Conservation (phyloP, 305 asterid species). For the Fraxinus nigra region DNA sequence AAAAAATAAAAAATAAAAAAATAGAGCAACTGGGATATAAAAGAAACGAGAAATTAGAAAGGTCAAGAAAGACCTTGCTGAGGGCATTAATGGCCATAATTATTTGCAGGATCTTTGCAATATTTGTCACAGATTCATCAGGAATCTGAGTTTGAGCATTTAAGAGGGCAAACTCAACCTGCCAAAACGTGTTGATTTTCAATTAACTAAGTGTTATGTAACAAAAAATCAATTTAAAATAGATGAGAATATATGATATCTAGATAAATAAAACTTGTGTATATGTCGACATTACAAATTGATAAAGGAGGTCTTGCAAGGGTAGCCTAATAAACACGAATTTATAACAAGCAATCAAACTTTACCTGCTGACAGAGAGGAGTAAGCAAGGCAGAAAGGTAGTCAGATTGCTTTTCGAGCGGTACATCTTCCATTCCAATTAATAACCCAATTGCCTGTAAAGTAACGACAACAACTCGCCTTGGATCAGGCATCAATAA, state of each 20-base stretch:
- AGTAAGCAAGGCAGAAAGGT: constrained; percentile 75
- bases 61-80: constrained; percentile 47
- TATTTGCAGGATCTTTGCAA: constrained; percentile 62
- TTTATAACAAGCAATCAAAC: constrained; percentile 8
- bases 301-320: background rate
- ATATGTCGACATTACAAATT: background rate
- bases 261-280: background rate
- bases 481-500: background rate
- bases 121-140: constrained; percentile 43
- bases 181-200: background rate
- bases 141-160: constrained; percentile 35
- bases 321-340: background rate
- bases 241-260: background rate
- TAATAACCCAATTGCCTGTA: constrained; percentile 87
- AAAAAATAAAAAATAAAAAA: background rate
- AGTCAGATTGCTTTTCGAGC: constrained; percentile 74
- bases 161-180: constrained; percentile 67
- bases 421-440: constrained; percentile 98
- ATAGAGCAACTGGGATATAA: background rate
- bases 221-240: background rate
- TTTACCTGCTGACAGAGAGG: constrained; percentile 87
- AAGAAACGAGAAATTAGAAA: background rate
- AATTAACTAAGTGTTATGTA: background rate
- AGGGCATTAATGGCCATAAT: constrained; percentile 94
- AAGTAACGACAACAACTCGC: background rate